These are phyloP conservation scores for Tetradesmus obliquus DNA, from an alignment of 139 green algal genomes.

Conservation along the genomic window DNA sequence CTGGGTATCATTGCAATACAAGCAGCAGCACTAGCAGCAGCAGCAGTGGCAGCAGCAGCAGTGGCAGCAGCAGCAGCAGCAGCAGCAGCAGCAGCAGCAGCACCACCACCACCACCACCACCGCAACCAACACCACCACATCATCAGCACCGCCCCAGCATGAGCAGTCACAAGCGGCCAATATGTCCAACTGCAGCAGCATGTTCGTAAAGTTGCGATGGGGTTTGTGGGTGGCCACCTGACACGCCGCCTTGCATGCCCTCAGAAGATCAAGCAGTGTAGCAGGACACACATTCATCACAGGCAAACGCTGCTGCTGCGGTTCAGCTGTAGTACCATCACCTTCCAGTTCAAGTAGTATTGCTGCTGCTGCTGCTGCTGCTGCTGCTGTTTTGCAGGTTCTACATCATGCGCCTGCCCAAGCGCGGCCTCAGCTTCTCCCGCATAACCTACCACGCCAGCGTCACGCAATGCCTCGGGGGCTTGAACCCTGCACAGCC, in stretches of 20 bases:
- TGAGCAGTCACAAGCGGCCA: too few relatives aligned
- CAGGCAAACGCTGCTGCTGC: too few relatives aligned
- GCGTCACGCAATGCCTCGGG: conserved; percentile 84
- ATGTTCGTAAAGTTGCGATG: too few relatives aligned
- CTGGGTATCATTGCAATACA: background rate
- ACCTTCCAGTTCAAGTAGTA: background rate
- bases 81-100: background rate
- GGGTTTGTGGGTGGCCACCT: too few relatives aligned
- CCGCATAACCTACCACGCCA: conserved; percentile 92
- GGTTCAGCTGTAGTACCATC: too few relatives aligned
- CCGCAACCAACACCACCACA: too few relatives aligned
- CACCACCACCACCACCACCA: too few relatives aligned
- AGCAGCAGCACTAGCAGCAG: background rate
- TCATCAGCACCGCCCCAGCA: too few relatives aligned
- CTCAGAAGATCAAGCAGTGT: too few relatives aligned
- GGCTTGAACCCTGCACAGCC: conserved; percentile 35
- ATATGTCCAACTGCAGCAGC: too few relatives aligned
- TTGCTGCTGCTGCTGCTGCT: background rate
- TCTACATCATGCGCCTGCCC: conserved; percentile 97
- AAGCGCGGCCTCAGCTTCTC: conserved; percentile 75
- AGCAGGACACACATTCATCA: too few relatives aligned
- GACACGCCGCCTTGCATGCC: too few relatives aligned
- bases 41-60: background rate
- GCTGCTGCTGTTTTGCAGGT: conserved; percentile 58
- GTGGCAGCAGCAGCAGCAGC: background rate